These are phyloP conservation scores for Flaveria floridana DNA, from an alignment of 140 eudicot genomes.

Conservation along the genomic window DNA sequence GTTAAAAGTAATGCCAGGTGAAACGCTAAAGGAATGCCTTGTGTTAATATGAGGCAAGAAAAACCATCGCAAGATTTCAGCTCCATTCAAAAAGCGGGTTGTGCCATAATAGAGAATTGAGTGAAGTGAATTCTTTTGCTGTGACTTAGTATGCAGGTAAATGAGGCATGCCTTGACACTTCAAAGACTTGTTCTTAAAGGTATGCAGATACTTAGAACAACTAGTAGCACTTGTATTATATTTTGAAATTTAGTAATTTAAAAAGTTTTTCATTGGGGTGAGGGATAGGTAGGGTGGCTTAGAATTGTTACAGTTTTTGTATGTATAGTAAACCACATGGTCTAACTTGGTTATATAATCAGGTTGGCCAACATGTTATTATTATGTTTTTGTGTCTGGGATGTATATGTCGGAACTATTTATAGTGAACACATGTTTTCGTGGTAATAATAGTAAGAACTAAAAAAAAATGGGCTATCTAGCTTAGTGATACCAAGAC, in stretches of 20 bases:
- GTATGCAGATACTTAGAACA: slow-evolving; percentile 35
- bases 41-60: slow-evolving; percentile 20
- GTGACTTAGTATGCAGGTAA: slow-evolving; percentile 33
- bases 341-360: slow-evolving; percentile 6
- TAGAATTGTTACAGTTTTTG: slow-evolving; percentile 26
- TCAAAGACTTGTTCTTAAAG: slow-evolving; percentile 35
- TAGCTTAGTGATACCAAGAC: neutral
- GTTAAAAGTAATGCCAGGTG: slow-evolving; percentile 61
- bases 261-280: slow-evolving; percentile 3
- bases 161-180: slow-evolving; percentile 35
- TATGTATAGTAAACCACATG: slow-evolving; percentile 32
- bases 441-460: neutral
- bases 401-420: no score
- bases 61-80: slow-evolving; percentile 8
- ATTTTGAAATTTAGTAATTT: slow-evolving; percentile 23
- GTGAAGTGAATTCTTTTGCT: slow-evolving; percentile 22
- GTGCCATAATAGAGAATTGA: neutral
- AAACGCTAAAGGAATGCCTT: slow-evolving; percentile 29
- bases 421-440: neutral
- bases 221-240: slow-evolving; percentile 9
- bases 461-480: neutral
- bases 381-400: slow-evolving; percentile 23
- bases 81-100: slow-evolving; percentile 24
- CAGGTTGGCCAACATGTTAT: slow-evolving; percentile 12
- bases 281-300: slow-evolving; percentile 1